These are phyloP conservation scores for Amanita pallidorosea DNA, from an alignment of 768 basidiomycete genomes.

Conservation along the genomic window DNA sequence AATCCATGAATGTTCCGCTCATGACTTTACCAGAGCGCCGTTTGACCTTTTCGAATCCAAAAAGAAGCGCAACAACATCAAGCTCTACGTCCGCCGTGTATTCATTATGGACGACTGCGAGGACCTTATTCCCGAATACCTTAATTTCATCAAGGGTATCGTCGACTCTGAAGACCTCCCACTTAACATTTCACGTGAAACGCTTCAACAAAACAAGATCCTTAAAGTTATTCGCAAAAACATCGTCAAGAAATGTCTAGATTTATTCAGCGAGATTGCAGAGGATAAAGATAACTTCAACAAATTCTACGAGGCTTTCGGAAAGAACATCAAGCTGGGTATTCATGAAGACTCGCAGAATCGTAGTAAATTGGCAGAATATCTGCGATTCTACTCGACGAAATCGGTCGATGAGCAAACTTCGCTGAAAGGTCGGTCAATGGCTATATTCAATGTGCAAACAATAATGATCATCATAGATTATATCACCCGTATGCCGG, in stretches of 20 bases:
- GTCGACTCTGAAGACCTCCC: conserved; percentile 99
- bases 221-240: conserved; percentile 99
- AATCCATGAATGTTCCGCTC: neutral
- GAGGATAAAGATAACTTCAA: conserved; percentile 99
- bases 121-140: conserved; percentile 98
- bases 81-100: conserved; percentile 99
- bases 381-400: conserved; percentile 97
- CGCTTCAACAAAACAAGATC: conserved; percentile 99
- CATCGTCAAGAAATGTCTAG: conserved; percentile 96
- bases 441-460: neutral
- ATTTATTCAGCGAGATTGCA: conserved; percentile 89
- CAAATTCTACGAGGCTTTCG: conserved; percentile 98
- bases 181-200: conserved; percentile 99
- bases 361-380: conserved; percentile 98
- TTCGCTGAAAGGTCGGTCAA: conserved; percentile 74
- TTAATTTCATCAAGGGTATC: conserved; percentile 99
- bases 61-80: conserved; percentile 99
- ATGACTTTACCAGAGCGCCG: conserved; percentile 54
- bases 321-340: conserved; percentile 99
- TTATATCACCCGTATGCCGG: conserved; percentile 99
- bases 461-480: conserved; percentile 32
- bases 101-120: conserved; percentile 99
- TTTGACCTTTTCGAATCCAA: conserved; percentile 99
- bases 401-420: conserved; percentile 85
- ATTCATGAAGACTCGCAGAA: conserved; percentile 99